Base-by-base conservation (phyloP, 116 monocot genomes). In the Cymodocea nodosa region DNA sequence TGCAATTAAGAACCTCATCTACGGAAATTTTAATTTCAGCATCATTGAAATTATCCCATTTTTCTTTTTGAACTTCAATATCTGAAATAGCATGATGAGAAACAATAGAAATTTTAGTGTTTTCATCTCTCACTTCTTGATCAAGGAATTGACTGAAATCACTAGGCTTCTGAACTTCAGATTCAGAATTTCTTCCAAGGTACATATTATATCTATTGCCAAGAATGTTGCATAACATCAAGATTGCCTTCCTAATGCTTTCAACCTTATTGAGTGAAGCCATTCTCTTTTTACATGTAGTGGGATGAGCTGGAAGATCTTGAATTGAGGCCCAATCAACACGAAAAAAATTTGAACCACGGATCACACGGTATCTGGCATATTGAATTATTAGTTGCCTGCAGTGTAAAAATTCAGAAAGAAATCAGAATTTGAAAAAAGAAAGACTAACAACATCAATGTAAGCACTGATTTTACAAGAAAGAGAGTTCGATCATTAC, bases 11-110 rank as follows among this genome's bases (percentile, higher is more conserved):
- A 20, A 87, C 85, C 67, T 95, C 85, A 64, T 95, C 78, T 68
- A 95, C 22, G 52, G 90, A 87, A 66, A 77, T 62, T 64, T 80
- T 87, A 57, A 90, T 52, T 0, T 78, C 71, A 62, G 77, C 76
- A 64, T 87, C 83, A 51, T 80, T 87, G 79, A 89, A 89, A 75
- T 94, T 59, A 78, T 86, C 94, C 94, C 94, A 89, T 48, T 22
- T 37, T 36, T 67, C 58, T 15, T 44, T 68, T 20, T 70, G 66
- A 5, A 19, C 58, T 51, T 68, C 60, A 66, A 68, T 23, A 19
- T 69, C 51, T 50, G 20, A 67, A 60, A 50, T 58, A 7, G 51
- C 35, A 35, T 60, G 6, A 15, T 25, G 60, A 60, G 24, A 36
- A 60, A 60, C 30, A 4, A 15, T 5, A 60, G 30, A 24, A 24